These are phyloP conservation scores for Monosporascus cannonballus DNA, from an alignment of 2,329 filamentous ascomycete genomes.

Conservation along the genomic window DNA sequence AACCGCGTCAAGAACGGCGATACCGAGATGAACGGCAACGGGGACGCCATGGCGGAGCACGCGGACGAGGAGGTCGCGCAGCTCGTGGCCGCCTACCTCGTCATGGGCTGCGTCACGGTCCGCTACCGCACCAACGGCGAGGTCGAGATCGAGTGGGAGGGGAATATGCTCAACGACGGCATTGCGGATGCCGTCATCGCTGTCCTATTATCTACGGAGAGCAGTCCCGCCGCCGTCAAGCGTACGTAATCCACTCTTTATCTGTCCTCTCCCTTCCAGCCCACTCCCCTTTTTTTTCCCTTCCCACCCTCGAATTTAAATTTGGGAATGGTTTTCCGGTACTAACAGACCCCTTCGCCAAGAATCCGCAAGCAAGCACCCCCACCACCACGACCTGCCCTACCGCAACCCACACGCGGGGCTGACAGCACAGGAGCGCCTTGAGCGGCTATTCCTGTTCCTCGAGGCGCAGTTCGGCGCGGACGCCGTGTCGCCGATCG, in stretches of 20 bases:
- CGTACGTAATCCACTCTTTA: slow-evolving; percentile 46
- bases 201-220: slow-evolving; percentile 86
- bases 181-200: slow-evolving; percentile 97
- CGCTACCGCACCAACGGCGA: slow-evolving; percentile 70
- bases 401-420: slow-evolving; percentile 68
- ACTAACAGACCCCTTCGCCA: slow-evolving; percentile 20
- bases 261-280: slow-evolving; percentile 13
- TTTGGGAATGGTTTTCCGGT: no score
- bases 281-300: slow-evolving; percentile 16
- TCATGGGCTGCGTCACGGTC: slow-evolving; percentile 92
- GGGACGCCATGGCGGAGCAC: slow-evolving; percentile 37
- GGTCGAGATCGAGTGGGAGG: slow-evolving; percentile 93
- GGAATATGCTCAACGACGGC: slow-evolving; percentile 94
- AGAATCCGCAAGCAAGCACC: slow-evolving; percentile 56
- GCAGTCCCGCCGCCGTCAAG: slow-evolving; percentile 89
- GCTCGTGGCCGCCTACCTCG: slow-evolving; percentile 52
- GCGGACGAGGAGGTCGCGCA: slow-evolving; percentile 59
- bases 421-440: slow-evolving; percentile 65
- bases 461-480: slow-evolving; percentile 93
- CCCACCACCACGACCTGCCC: slow-evolving; percentile 44
- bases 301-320: background rate
- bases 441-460: slow-evolving; percentile 87
- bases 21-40: slow-evolving; percentile 23
- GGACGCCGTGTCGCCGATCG: slow-evolving; percentile 74
- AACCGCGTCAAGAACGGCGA: slow-evolving; percentile 33